A percentile compares a stretch with the other conserved stretches of the same genome.
Conservation (phyloP, 495 filamentous ascomycete species). For the Hyaloscypha finlandica region DNA sequence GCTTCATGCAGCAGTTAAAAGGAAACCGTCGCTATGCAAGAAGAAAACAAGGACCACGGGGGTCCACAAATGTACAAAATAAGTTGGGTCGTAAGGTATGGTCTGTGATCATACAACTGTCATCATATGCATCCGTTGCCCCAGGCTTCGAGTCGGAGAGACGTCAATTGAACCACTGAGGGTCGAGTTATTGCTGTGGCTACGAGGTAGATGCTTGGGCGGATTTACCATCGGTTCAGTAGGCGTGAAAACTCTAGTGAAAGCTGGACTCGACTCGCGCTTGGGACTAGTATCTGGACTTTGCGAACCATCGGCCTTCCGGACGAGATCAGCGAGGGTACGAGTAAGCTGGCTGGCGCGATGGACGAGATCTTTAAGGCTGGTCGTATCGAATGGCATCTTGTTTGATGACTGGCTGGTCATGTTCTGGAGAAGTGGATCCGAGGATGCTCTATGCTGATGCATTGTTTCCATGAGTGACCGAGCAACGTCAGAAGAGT, state of each 20-base stretch:
- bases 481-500: conserved; percentile 58
- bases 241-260: conserved; percentile 58
- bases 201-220: conserved; percentile 47
- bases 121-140: conserved; percentile 68
- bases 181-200: conserved; percentile 52
- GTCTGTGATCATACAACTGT: conserved; percentile 52
- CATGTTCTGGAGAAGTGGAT: conserved; percentile 46
- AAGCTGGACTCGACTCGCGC: conserved; percentile 59
- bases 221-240: conserved; percentile 52
- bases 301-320: conserved; percentile 73
- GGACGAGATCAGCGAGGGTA: conserved; percentile 72
- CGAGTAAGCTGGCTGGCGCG: conserved; percentile 77
- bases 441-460: conserved; percentile 57
- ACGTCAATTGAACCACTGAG: conserved; percentile 51
- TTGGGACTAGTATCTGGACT: conserved; percentile 57
- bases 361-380: conserved; percentile 81
- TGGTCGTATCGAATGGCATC: conserved; percentile 89
- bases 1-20: conserved; percentile 24
- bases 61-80: conserved; percentile 28
- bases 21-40: conserved; percentile 33
- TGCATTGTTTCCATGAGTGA: conserved; percentile 86
- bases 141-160: conserved; percentile 50
- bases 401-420: conserved; percentile 62
- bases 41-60: conserved; percentile 22
- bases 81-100: conserved; percentile 8